A percentile compares a stretch with the other conserved stretches of the same genome.
Conservation (phyloP, 768 basidiomycete genomes). For the Sarcodon sp. region DNA sequence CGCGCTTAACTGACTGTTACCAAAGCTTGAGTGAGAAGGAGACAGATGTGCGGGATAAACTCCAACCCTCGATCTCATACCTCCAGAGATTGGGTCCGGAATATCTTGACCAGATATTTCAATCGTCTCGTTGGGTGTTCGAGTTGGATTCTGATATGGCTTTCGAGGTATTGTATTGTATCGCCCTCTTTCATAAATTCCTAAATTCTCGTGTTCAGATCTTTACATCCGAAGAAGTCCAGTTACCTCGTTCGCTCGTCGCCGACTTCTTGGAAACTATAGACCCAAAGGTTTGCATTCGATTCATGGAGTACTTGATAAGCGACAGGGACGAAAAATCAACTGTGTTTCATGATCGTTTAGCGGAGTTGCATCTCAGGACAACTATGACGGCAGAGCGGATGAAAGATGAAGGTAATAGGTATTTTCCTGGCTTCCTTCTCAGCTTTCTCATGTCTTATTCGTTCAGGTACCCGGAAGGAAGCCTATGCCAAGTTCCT, state of each 20-base stretch:
- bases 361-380: slow-evolving; percentile 77
- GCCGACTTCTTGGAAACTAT: slow-evolving; percentile 68
- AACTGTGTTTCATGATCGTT: slow-evolving; percentile 70
- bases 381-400: slow-evolving; percentile 25
- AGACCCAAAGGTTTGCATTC: slow-evolving; percentile 52
- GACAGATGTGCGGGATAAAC: slow-evolving; percentile 63
- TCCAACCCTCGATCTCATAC: slow-evolving; percentile 77
- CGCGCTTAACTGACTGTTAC: not conserved
- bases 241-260: slow-evolving; percentile 69
- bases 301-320: slow-evolving; percentile 82
- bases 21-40: slow-evolving; percentile 72
- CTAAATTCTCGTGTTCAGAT: slow-evolving; percentile 36
- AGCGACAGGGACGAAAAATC: slow-evolving; percentile 56
- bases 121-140: slow-evolving; percentile 78
- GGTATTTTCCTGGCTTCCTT: not conserved
- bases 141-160: slow-evolving; percentile 59
- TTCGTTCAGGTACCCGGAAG: slow-evolving; percentile 27
- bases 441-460: slow-evolving; percentile 1
- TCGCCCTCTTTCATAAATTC: not conserved
- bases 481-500: slow-evolving; percentile 61
- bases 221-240: slow-evolving; percentile 91
- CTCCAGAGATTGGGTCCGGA: slow-evolving; percentile 83
- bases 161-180: slow-evolving; percentile 42
- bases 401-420: too few species aligned
- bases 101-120: slow-evolving; percentile 71